Evolutionary conservation across 768 basidiomycete species (phyloP), one percentile per base, ranked within the genome.

Genomic region (Asterophora lycoperdoides): DNA sequence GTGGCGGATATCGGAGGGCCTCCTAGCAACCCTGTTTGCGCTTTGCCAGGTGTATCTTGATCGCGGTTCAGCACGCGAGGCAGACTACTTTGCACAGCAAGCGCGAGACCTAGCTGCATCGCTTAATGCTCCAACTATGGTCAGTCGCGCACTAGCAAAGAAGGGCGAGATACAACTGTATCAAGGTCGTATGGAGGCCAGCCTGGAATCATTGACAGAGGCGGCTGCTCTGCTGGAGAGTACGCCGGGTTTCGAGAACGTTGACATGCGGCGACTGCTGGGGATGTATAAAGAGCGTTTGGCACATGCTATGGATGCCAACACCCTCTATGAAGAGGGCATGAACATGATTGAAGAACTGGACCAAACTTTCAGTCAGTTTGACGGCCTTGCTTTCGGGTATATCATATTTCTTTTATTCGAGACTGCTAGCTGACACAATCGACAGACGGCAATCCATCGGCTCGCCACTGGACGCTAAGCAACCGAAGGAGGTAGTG

Each of bases 51-150:
- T 78, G 0, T 90, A 93, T 56, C 72, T 82, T 15, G 63, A 68
- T 0, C 80, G 91, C 14, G 95, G 95, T 0, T 91, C 93, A 5
- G 79, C 84, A 3, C 79, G 86, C 17, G 92, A 94, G 58, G 84
- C 90, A 1, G 84, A 90, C 52, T 93, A 87, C 57, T 95, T 93
- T 61, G 75, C 85, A 0, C 74, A 84, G 34, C 86, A 92, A 60
- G 88, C 87, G 1, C 69, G 76, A n/a, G 80, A 83, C 15, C 69
- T 97, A 1, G 89, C 91, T 0, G 69, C 75, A 40, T 73, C 84
- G 5, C 62, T 92, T 9, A 83, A 83, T 51, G 79, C 85, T 0
- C 81, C 85, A 13, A 75, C 80, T 0, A 68, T 89, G 58, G 64
- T 76, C 6, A 79, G 83, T 17, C 78, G 86, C 8, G 88, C 89